Evolutionary conservation across 1,284 basidiomycete species (phyloP), one percentile per base, ranked within the genome.

Genomic region (Ganoderma multipileum): DNA sequence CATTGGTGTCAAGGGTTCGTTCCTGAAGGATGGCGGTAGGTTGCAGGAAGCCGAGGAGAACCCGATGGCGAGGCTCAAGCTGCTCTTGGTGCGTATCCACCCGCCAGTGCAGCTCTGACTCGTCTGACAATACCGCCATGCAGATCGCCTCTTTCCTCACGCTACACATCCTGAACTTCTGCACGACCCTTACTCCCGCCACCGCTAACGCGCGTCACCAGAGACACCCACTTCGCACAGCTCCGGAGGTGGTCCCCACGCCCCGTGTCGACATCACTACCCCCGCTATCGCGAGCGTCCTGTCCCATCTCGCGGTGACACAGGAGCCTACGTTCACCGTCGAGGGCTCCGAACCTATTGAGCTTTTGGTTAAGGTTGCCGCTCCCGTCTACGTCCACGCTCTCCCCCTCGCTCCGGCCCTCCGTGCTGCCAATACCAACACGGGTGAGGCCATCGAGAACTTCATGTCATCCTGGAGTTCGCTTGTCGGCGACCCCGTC

Each of bases 401-500:
- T 65, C 70, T 85, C 47, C 82, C 84, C 5, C 80, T 82, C 23
- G 65, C 71, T 50, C 55, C 71, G 23, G 36, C 71, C 38, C 58
- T 63, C 64, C 62, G 30, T 57, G 47, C 69, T 28, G 36, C 65
- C 59, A 76, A 79, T 41, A 64, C 68, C 50, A 66, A 74, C 58
- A 75, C 74, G 38, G 72, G 74, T 61, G 79, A 83, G 70, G 76
- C 83, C 50, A 83, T 98, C 71, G 96, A 98, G 73, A 87, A 89
- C 71, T 96, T 98, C 84, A 95, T 98, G 93, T 90, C 89, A 50
- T 88, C 90, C n/a, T 99, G 97, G 97, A 95, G 95, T 9, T 84
- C 86, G n/a, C 89, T 99, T 71, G 96, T 98, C 64, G 96, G 96
- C 39, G 97, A 99, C 78, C 97, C 97, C 0, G 90, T 99, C 65